phyloP scores from a whole-genome alignment of 345 rosid species.

The Conringia planisiliqua region DNA sequence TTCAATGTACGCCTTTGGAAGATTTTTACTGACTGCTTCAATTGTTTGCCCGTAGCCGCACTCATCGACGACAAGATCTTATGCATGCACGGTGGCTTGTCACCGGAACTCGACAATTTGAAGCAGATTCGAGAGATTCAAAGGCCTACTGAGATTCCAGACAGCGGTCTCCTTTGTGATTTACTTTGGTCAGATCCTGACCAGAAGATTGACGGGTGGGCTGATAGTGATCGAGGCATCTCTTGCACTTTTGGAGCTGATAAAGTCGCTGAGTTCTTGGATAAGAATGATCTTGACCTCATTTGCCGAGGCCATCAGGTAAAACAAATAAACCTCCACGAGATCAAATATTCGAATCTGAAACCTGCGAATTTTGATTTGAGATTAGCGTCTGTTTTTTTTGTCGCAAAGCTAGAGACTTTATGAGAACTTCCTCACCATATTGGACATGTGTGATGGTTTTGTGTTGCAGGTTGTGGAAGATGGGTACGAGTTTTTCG shows the following conservation, averaged over 20 bases:
- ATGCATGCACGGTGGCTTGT: conserved; percentile 96
- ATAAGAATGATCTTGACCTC: conserved; percentile 87
- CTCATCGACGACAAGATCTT: conserved; percentile 81
- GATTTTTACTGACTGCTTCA: conserved; percentile 84
- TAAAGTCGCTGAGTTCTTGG: conserved; percentile 66
- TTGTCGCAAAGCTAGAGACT: not conserved
- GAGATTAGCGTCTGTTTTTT: not conserved
- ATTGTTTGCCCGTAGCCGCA: conserved; percentile 88
- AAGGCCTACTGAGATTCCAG: conserved; percentile 89
- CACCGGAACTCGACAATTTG: conserved; percentile 69
- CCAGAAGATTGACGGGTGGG: conserved; percentile 64
- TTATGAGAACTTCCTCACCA: not conserved
- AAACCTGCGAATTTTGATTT: not conserved
- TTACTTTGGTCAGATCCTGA: conserved; percentile 97
- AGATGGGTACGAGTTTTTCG: conserved; percentile 94
- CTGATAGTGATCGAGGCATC: conserved; percentile 81
- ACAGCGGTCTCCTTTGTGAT: conserved; percentile 86
- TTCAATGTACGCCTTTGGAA: conserved; percentile 94
- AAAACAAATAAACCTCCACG: not conserved
- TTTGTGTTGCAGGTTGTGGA: conserved; percentile 72
- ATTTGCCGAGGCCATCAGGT: conserved; percentile 99
- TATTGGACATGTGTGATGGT: not conserved
- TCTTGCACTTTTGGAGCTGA: conserved; percentile 88
- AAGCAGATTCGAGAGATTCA: conserved; percentile 66
- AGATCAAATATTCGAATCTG: not conserved